Percentiles rank a stretch among this genome's conserved stretches.
Evolutionary conservation across 306 rosid genomes (phyloP).

Genomic region (Comarum palustre): DNA sequence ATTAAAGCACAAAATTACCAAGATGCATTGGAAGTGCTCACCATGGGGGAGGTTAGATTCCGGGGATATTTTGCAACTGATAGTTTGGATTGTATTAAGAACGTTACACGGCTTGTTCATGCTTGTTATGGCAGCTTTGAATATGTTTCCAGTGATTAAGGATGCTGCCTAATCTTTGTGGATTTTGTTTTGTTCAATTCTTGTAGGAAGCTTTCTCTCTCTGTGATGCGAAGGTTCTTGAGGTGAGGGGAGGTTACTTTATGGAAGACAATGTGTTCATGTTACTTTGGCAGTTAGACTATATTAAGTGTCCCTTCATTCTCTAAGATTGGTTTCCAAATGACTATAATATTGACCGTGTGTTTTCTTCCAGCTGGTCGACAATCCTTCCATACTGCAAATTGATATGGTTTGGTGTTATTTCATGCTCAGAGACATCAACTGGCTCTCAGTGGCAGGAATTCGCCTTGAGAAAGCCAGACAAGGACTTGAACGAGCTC

Average conservation of each 20-base stretch:
- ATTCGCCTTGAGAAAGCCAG: slow-evolving; percentile 76
- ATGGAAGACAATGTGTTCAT: slow-evolving; percentile 5
- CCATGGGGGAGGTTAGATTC: slow-evolving; percentile 80
- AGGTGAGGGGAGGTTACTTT: slow-evolving; percentile 54
- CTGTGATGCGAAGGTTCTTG: slow-evolving; percentile 70
- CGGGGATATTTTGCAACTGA: not conserved
- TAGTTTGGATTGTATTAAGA: not conserved
- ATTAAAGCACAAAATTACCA: slow-evolving; percentile 49
- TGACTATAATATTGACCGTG: slow-evolving; percentile 17
- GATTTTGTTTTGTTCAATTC: slow-evolving; percentile 2
- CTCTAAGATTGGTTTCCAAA: not conserved
- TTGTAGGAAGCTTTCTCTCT: slow-evolving; percentile 85
- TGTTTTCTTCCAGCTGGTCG: slow-evolving; percentile 59
- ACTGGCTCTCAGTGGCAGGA: slow-evolving; percentile 81
- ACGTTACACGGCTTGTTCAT: not conserved
- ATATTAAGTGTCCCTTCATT: not conserved
- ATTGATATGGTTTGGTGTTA: slow-evolving; percentile 99
- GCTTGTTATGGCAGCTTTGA: not conserved
- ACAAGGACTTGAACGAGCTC: slow-evolving; percentile 66
- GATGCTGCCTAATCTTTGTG: slow-evolving; percentile 14
- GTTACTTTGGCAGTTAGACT: slow-evolving; percentile 4
- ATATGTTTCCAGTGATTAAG: slow-evolving; percentile 3
- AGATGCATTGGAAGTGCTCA: slow-evolving; percentile 84
- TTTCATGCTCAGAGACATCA: slow-evolving; percentile 85
- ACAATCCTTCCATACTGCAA: slow-evolving; percentile 89